Evolutionary conservation across 2,329 filamentous ascomycete genomes (phyloP), one percentile per base, ranked within the genome.

Genomic region (Alternaria incomplexa): DNA sequence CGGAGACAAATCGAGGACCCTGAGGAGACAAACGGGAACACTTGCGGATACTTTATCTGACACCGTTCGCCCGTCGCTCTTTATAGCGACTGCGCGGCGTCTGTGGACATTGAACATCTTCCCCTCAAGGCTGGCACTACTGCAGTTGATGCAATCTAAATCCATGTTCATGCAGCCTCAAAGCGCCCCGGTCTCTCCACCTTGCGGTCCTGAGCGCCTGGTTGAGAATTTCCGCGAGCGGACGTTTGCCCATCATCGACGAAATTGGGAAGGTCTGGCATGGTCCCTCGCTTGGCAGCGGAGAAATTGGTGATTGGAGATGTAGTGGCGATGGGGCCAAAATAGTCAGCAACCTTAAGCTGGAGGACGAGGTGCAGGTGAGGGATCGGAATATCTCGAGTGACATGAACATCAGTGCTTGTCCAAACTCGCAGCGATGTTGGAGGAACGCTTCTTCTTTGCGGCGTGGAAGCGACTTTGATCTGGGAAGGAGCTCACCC

Each of bases 231-330:
- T 64, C 69, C 66, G 66, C 61, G 51, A 53, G 58, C 59, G 58
- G 64, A 62, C 45, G 23, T 53, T 63, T 58, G 62, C 61, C 68
- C 55, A 22, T 62, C 47, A 51, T 62, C 58, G 56, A 51, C 60
- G 6, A 52, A 54, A 51, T 65, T 22, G 63, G 58, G 51, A 67
- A 62, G 55, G 56, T 53, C 53, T 64, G 45, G 45, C 58, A 54
- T 62, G 54, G 56, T 45, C 25, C 53, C 23, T 22, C 30, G 26
- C 65, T 70, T 66, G 65, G 67, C 65, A 53, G 45, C 68, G 71
- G 70, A 73, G 66, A 72, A 73, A 73, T 64, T 67, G 62, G 62
- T 60, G 66, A 73, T 73, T 73, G 70, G 68, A 50, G 51, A 47
- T 51, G 48, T 51, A 15, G 30, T 52, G 11, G 12, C 48, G 48